Evolutionary conservation across 768 basidiomycete species (phyloP).

Genomic region (Tricholoma bakamatsutake): DNA sequence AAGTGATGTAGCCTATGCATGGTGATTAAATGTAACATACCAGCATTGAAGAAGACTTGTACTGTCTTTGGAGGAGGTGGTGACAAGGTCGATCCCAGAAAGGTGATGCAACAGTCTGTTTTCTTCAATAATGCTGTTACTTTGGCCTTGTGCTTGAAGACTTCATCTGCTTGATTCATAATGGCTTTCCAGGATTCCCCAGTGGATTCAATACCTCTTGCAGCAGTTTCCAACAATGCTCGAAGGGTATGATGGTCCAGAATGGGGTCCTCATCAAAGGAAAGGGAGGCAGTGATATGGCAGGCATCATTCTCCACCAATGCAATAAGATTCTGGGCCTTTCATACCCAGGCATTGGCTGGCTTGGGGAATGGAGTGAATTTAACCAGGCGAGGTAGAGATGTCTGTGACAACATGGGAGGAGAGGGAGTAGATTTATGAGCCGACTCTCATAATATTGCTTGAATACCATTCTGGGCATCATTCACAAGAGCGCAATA

Average conservation of each 20-base stretch:
- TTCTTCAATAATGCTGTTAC: not conserved
- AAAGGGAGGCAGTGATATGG: not conserved
- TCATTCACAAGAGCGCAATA: not conserved
- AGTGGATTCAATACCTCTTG: not conserved
- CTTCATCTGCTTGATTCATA: not conserved
- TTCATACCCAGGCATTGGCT: not conserved
- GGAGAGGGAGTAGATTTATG: too few relatives aligned
- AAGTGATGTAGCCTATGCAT: not conserved
- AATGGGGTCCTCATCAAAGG: not conserved
- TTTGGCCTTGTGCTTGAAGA: not conserved
- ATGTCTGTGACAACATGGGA: not conserved
- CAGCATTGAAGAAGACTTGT: not conserved
- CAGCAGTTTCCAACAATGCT: not conserved
- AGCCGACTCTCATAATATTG: not conserved
- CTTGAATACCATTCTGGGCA: not conserved
- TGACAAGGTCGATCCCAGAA: not conserved
- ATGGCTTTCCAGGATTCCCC: not conserved
- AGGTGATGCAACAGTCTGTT: not conserved
- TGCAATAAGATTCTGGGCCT: not conserved
- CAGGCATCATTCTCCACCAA: not conserved
- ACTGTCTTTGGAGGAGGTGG: not conserved
- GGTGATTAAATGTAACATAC: not conserved
- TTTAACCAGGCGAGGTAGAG: not conserved
- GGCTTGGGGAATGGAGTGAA: not conserved
- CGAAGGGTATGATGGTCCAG: not conserved